A percentile compares a stretch with the other conserved stretches of the same genome.
Conservation (phyloP, 352 stramenopile species). For the Nothophytophthora sp. region DNA sequence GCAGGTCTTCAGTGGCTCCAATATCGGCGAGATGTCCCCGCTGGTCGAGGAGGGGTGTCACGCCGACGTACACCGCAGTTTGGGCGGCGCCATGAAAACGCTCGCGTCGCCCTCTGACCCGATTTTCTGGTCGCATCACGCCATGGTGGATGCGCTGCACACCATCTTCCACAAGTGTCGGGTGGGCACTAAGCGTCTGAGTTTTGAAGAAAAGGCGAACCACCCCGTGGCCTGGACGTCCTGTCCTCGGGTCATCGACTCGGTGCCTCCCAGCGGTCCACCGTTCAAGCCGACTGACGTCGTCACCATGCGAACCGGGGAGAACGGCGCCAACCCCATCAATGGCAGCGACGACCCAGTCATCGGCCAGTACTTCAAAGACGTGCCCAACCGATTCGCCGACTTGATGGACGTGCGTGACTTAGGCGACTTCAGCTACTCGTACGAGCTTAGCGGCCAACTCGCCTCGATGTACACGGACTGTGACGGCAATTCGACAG, state of each 20-base stretch:
- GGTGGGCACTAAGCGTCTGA: constrained; percentile 40
- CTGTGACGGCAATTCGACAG: constrained; percentile 25
- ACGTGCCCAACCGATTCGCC: constrained; percentile 34
- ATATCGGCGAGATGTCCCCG: constrained; percentile 48
- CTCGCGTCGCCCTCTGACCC: constrained; percentile 51
- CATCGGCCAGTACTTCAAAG: constrained; percentile 39
- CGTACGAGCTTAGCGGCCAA: constrained; percentile 43
- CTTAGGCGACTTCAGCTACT: constrained; percentile 45
- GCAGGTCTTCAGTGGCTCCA: constrained; percentile 41
- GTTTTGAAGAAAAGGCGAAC: constrained; percentile 41
- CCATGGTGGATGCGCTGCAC: constrained; percentile 60
- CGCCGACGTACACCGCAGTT: constrained; percentile 45
- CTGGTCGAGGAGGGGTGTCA: constrained; percentile 46
- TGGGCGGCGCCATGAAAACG: constrained; percentile 46
- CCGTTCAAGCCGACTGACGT: constrained; percentile 46
- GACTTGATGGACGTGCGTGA: constrained; percentile 40
- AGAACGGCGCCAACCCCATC: constrained; percentile 27
- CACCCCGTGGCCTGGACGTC: constrained; percentile 44
- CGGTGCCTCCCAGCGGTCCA: constrained; percentile 11
- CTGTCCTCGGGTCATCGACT: constrained; percentile 34
- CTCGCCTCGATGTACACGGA: constrained; percentile 35
- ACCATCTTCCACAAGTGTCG: constrained; percentile 71
- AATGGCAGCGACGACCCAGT: constrained; percentile 26
- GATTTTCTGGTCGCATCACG: constrained; percentile 73
- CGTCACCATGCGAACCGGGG: constrained; percentile 38